Evolutionary conservation across 371 early-diverging fungal species (phyloP), one percentile per base, ranked within the genome.

Genomic region (Mucor irregularis): DNA sequence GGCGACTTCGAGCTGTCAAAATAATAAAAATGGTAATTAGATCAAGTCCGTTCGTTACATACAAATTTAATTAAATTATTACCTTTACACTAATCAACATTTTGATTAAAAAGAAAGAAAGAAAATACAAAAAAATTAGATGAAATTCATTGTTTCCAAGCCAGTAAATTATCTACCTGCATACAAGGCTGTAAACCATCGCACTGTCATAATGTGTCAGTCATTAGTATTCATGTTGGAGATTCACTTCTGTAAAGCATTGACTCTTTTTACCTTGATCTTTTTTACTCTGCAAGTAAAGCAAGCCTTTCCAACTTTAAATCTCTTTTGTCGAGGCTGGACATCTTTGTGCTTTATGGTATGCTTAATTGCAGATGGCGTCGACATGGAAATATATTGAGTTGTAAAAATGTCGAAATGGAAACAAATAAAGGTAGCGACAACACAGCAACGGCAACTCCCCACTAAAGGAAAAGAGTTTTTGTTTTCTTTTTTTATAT

Each of bases 101-200:
- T n/a, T n/a, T n/a, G n/a, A n/a, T n/a, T n/a, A n/a, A n/a, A n/a
- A n/a, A n/a, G n/a, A n/a, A n/a, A n/a, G n/a, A 30, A 26, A 31
- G 21, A 39, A 22, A 37, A 30, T 16, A 35, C 35, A n/a, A 45
- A 25, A 31, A 33, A 48, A 9, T 26, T 49, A 45, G 33, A 30
- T 42, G 5, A 35, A 14, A 28, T n/a, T n/a, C 39, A 16, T 16
- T 17, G 9, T 39, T 19, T 24, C 10, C 21, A 21, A 24, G 42
- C 16, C 30, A 30, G 7, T 5, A 4, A 37, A 33, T n/a, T 34
- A 24, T 33, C 10, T 73, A 78, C 79, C 79, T 78, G 79, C 79
- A 78, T 78, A 64, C 79, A 78, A 17, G 79, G 79, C 13, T 71
- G 79, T 11, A 78, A 44, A 21, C 79, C 79, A 69, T 78, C 79